phyloP scores from a whole-genome alignment of 1,284 basidiomycete genomes.

The Boletus albobrunnescens region DNA sequence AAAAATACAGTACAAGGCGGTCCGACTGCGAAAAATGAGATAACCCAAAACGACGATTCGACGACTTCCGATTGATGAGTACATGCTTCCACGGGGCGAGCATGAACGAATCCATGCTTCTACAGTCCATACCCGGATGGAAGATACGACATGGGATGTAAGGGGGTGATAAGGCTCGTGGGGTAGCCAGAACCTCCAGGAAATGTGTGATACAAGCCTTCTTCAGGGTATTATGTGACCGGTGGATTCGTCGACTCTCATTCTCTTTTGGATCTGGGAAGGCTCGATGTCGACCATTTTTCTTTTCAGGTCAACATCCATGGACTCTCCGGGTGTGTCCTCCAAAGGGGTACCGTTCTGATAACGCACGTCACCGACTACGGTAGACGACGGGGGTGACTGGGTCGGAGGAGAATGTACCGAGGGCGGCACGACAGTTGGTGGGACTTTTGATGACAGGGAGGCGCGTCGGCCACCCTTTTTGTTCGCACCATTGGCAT shows the following conservation, averaged over 20 bases:
- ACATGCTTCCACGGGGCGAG: constrained; percentile 30
- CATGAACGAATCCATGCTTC: constrained; percentile 28
- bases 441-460: constrained; percentile 40
- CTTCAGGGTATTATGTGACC: constrained; percentile 33
- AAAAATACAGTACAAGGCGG: constrained; percentile 35
- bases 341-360: constrained; percentile 29
- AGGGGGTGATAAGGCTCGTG: constrained; percentile 21
- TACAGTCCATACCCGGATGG: constrained; percentile 31
- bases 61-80: constrained; percentile 29
- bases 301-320: constrained; percentile 37
- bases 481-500: constrained; percentile 42
- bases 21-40: constrained; percentile 31
- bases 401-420: constrained; percentile 51
- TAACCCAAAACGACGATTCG: constrained; percentile 35
- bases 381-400: constrained; percentile 43
- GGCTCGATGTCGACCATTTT: constrained; percentile 36
- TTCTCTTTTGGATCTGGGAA: constrained; percentile 37
- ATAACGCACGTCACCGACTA: constrained; percentile 33
- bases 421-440: constrained; percentile 38
- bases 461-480: constrained; percentile 47
- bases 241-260: constrained; percentile 34
- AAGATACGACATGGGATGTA: constrained; percentile 21
- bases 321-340: constrained; percentile 25
- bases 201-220: constrained; percentile 13
- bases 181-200: constrained; percentile 24